phyloP scores from a whole-genome alignment of 306 rosid species.

The Acacia acuminata region DNA sequence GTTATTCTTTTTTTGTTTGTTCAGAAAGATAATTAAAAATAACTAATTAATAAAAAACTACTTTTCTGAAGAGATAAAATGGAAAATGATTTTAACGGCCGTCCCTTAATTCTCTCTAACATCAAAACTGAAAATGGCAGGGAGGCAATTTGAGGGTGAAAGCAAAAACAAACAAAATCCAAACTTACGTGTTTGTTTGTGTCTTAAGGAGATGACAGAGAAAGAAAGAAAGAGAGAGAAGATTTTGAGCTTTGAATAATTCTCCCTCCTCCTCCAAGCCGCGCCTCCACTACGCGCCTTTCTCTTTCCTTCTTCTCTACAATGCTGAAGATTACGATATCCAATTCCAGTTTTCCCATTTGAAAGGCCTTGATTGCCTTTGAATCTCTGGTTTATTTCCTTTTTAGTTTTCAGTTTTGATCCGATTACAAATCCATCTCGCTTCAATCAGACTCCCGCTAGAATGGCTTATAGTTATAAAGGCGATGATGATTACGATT shows the following conservation, averaged over 20 bases:
- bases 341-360: background rate
- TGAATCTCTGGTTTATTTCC: background rate
- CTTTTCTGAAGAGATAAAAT: background rate
- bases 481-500: slow-evolving; percentile 81
- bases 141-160: background rate
- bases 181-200: background rate
- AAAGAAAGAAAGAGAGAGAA: background rate
- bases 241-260: slow-evolving; percentile 45
- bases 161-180: slow-evolving; percentile 20
- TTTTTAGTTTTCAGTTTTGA: slow-evolving; percentile 1
- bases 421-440: background rate
- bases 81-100: background rate
- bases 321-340: slow-evolving; percentile 35
- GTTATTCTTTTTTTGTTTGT: too few species aligned
- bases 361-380: background rate
- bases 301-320: background rate
- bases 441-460: background rate
- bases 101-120: slow-evolving; percentile 16
- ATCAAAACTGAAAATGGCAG: background rate
- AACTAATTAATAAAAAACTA: background rate
- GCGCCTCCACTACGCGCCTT: slow-evolving; percentile 22
- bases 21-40: background rate
- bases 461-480: slow-evolving; percentile 70
- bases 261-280: slow-evolving; percentile 43
- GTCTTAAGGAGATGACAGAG: background rate